Base-by-base conservation (phyloP, 164 flowering plant species). In the Magnolia sinica region DNA sequence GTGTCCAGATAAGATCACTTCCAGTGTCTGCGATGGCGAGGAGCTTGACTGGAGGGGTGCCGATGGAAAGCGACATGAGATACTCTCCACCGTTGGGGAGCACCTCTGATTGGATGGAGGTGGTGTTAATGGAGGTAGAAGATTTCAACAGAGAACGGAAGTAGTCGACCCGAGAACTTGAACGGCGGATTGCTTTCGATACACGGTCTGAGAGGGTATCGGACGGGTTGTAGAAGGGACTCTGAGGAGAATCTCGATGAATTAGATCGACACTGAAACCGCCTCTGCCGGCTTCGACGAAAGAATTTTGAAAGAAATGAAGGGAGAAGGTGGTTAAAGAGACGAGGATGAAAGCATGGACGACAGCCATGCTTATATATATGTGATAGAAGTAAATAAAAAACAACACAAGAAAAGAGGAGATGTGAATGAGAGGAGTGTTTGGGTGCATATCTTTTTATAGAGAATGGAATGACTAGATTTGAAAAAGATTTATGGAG, bases 1-100 rank as follows among this genome's bases (percentile, higher is more conserved):
- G 95, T 0, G 95, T 89, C 98, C 98, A 95, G 1, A 89, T 87
- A 59, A 95, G 78, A 74, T 95, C 98, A 70, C 98, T 95, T 0
- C 98, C 98, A 0, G 96, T 92, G 79, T 93, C 98, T 80, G 91
- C 68, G 6, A 93, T 86, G 0, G 94, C 95, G 0, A 82, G 69
- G 78, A 77, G 85, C 1, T 81, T 51, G 70, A 63, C 77, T 1
- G 96, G 83, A 2, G 98, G 98, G 0, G 91, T 89, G 4, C 98
- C 98, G 11, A 93, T 86, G 0, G 88, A 73, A 2, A 93, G 22
- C 14, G 83, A 71, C 91, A 95, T 87, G 1, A 91, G 76, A 51
- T 81, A 93, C 78, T 89, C 92, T 1, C 97, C 97, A 24, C 75
- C 80, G 0, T 88, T 90, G 0, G 87, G 74, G 23, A 51, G 64